These are phyloP conservation scores for Sicyos baderoa DNA, from an alignment of 306 rosid species.

Conservation along the genomic window DNA sequence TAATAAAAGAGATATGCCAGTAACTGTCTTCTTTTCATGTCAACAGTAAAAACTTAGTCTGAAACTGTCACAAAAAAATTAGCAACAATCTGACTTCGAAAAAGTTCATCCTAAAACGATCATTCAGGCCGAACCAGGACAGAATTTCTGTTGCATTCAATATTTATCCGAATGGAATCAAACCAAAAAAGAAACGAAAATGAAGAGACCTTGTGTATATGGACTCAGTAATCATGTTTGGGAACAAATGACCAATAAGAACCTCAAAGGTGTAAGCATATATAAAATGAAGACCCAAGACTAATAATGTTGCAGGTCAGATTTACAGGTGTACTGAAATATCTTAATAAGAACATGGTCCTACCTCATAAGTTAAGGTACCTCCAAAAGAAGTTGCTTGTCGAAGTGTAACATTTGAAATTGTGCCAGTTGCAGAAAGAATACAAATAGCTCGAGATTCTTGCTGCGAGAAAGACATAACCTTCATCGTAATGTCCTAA, in stretches of 20 bases:
- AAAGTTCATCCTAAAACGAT: no score
- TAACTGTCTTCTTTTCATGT: neutral
- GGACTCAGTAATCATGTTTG: neutral
- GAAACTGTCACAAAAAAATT: neutral
- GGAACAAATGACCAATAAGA: neutral
- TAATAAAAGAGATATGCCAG: neutral
- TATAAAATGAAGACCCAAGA: no score
- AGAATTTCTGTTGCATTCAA: no score
- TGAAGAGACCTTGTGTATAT: neutral
- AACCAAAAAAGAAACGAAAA: no score
- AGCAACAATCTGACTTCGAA: neutral
- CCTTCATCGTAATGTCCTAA: constrained; percentile 60
- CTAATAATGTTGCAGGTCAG: no score
- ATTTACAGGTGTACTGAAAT: no score
- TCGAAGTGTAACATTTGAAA: constrained; percentile 62
- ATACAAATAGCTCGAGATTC: no score
- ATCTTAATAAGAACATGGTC: neutral
- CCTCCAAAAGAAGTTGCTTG: constrained; percentile 56
- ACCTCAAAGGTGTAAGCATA: no score
- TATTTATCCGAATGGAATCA: no score
- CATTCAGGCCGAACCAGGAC: neutral
- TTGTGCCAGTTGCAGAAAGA: constrained; percentile 61
- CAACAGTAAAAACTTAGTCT: neutral
- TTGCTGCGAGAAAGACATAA: constrained; percentile 55
- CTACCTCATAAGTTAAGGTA: constrained; percentile 56